Conservation (phyloP, 768 basidiomycete species). For the Leccinum arenicola region DNA sequence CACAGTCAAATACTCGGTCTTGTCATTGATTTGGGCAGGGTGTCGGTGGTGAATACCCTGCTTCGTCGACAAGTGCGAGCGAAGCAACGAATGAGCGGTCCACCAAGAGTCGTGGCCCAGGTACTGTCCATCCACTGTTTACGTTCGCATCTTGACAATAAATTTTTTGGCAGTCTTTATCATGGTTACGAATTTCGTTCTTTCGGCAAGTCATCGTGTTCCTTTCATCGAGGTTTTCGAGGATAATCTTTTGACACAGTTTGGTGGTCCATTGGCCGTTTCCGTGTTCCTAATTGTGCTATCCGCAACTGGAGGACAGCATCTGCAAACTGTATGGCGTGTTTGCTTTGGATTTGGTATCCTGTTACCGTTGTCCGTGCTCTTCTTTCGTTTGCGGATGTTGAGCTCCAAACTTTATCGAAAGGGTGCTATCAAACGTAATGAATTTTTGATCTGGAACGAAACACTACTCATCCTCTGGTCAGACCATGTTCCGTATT, state of each 20-base stretch:
- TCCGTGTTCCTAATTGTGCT: constrained; percentile 67
- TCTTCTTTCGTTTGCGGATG: constrained; percentile 74
- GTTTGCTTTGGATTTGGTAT: constrained; percentile 66
- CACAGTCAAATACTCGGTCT: not conserved
- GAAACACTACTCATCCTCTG: constrained; percentile 3
- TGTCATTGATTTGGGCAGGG: constrained; percentile 38
- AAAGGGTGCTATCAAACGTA: constrained; percentile 63
- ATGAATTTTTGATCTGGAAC: constrained; percentile 9
- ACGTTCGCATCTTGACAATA: not conserved
- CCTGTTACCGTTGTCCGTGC: constrained; percentile 60
- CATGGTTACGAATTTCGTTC: constrained; percentile 72
- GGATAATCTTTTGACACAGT: constrained; percentile 32
- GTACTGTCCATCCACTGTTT: constrained; percentile 28
- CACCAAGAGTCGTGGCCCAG: constrained; percentile 55
- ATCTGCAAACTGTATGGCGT: constrained; percentile 65
- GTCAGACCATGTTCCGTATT: constrained; percentile 57
- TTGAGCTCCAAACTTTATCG: constrained; percentile 62
- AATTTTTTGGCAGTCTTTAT: constrained; percentile 50
- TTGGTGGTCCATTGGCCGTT: constrained; percentile 66
- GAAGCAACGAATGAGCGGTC: constrained; percentile 75
- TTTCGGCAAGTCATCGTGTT: constrained; percentile 42
- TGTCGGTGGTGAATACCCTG: constrained; percentile 78
- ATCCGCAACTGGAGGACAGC: constrained; percentile 59
- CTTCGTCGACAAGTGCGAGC: constrained; percentile 63
- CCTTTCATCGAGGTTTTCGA: not conserved